These are phyloP conservation scores for Leishmania major DNA, from an alignment of 208 protist species.

Conservation along the genomic window DNA sequence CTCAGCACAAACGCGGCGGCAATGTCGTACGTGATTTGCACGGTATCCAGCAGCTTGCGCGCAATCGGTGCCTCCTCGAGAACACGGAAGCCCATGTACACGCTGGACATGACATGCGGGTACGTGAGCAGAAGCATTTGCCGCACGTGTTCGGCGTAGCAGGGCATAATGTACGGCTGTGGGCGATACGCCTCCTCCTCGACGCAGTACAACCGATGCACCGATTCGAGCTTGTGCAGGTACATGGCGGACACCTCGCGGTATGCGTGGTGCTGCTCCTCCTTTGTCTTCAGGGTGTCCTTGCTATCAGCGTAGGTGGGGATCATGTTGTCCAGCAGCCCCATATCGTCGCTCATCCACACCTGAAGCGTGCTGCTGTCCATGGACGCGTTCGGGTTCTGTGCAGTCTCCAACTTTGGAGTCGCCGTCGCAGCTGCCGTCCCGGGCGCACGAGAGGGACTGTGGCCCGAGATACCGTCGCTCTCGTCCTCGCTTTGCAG, in stretches of 20 bases:
- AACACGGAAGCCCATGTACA: slow-evolving; percentile 80
- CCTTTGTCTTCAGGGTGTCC: slow-evolving; percentile 52
- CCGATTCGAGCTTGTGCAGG: slow-evolving; percentile 61
- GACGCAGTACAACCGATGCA: slow-evolving; percentile 55
- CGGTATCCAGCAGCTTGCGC: slow-evolving; percentile 59
- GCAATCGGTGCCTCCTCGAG: slow-evolving; percentile 65
- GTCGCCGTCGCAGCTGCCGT: slow-evolving; percentile 1
- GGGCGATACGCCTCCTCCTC: slow-evolving; percentile 41
- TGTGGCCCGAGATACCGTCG: slow-evolving; percentile 14
- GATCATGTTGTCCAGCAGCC: slow-evolving; percentile 44
- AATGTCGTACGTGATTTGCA: slow-evolving; percentile 68
- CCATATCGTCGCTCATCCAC: slow-evolving; percentile 36
- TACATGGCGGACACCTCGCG: slow-evolving; percentile 43
- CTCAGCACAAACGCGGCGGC: slow-evolving; percentile 77
- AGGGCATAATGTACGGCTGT: slow-evolving; percentile 78
- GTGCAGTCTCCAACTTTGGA: slow-evolving; percentile 4
- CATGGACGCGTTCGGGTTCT: slow-evolving; percentile 18
- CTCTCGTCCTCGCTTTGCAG: slow-evolving; percentile 14
- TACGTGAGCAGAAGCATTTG: slow-evolving; percentile 75
- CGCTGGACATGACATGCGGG: slow-evolving; percentile 58
- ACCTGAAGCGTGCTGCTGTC: slow-evolving; percentile 19
- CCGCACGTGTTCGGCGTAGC: slow-evolving; percentile 86
- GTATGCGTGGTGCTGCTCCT: slow-evolving; percentile 60
- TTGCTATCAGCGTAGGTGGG: slow-evolving; percentile 48
- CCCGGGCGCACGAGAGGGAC: slow-evolving; percentile 1